A percentile compares a stretch with the other conserved stretches of the same genome.
These are phyloP conservation scores for Apiospora saccharicola DNA, from an alignment of 2,329 filamentous ascomycete genomes.

Conservation along the genomic window DNA sequence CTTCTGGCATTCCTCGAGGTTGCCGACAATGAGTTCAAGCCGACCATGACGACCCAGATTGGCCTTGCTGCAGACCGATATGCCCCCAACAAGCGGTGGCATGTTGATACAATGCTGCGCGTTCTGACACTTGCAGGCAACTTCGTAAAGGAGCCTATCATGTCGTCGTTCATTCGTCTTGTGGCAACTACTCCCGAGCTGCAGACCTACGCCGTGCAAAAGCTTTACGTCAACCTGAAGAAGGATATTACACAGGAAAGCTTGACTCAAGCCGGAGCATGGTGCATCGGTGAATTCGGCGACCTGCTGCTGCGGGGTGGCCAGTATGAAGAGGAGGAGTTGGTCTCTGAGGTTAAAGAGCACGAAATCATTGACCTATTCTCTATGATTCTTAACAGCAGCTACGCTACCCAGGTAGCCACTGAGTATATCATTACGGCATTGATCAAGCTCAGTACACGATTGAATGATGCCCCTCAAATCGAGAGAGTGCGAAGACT, in stretches of 20 bases:
- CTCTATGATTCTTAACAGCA: conserved; percentile 89
- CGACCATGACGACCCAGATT: conserved; percentile 97
- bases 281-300: conserved; percentile 98
- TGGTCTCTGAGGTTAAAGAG: conserved; percentile 82
- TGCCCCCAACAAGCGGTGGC: conserved; percentile 97
- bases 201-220: conserved; percentile 96
- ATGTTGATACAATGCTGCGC: conserved; percentile 96
- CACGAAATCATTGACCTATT: conserved; percentile 94
- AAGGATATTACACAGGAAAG: conserved; percentile 98
- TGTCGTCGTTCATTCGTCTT: conserved; percentile 94
- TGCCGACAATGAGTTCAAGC: conserved; percentile 98
- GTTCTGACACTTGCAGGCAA: conserved; percentile 94
- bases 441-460: conserved; percentile 91
- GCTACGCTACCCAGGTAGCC: conserved; percentile 87
- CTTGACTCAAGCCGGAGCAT: conserved; percentile 88
- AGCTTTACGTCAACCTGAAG: conserved; percentile 88
- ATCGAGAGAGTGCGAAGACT: conserved; percentile 84
- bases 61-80: conserved; percentile 96
- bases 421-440: conserved; percentile 97
- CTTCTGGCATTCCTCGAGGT: conserved; percentile 95
- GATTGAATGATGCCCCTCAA: conserved; percentile 83
- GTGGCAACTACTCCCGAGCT: conserved; percentile 94
- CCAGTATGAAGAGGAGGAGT: conserved; percentile 92
- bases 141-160: conserved; percentile 96
- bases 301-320: conserved; percentile 89